Conservation (phyloP, 2,329 filamentous ascomycete genomes). For the Blastomyces silverae region DNA sequence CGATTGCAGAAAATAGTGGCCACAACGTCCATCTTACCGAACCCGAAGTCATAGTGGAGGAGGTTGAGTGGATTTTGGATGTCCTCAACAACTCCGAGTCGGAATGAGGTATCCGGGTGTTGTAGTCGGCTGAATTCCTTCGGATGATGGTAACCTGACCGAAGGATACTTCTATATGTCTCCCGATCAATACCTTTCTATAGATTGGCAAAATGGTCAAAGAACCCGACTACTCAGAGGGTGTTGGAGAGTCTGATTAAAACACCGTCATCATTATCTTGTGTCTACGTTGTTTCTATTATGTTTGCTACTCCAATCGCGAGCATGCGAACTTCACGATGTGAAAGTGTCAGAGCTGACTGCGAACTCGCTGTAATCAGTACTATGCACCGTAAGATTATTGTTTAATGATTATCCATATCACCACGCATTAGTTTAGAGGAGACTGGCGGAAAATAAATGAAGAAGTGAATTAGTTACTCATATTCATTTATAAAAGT, state of each 20-base stretch:
- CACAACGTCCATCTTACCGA: constrained; percentile 10
- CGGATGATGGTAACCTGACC: not conserved
- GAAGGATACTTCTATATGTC: not conserved
- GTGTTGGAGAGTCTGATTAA: not conserved
- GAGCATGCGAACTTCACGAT: too few relatives aligned
- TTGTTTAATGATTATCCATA: not conserved
- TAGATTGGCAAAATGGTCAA: not conserved
- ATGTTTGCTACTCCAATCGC: not conserved
- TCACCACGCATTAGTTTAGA: not conserved
- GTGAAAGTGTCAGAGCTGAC: too few relatives aligned
- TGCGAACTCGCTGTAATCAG: too few relatives aligned
- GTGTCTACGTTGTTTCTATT: not conserved
- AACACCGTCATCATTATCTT: not conserved
- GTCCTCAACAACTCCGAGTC: not conserved
- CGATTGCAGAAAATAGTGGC: constrained; percentile 1
- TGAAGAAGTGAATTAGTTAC: not conserved
- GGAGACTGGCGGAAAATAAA: not conserved
- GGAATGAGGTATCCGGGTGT: not conserved
- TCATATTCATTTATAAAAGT: not conserved
- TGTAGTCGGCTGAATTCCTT: not conserved
- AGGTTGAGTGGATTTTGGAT: constrained; percentile 9
- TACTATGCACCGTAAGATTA: not conserved
- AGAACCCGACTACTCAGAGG: not conserved
- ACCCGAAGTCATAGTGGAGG: constrained; percentile 3
- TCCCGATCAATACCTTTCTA: not conserved